phyloP scores from a whole-genome alignment of 1,284 basidiomycete species.

The Meira miltonrushii region DNA sequence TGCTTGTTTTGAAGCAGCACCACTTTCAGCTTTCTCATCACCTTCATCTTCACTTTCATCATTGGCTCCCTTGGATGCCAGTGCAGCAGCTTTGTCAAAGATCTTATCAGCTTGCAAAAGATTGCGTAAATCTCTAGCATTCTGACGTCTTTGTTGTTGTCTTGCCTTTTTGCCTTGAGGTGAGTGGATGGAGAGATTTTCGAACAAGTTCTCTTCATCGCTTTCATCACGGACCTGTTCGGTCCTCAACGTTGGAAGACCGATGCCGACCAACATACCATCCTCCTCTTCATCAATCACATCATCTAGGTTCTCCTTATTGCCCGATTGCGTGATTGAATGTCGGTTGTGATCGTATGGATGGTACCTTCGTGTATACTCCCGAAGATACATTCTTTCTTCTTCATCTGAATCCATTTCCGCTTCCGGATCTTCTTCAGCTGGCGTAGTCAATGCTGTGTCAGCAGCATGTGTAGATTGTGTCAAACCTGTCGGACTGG shows the following conservation, averaged over 20 bases:
- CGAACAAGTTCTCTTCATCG: neutral
- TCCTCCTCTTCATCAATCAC: no score
- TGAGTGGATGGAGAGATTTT: neutral
- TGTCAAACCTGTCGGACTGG: no score
- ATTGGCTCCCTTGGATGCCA: neutral
- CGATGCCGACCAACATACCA: no score
- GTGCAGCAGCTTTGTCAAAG: neutral
- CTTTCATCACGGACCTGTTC: neutral
- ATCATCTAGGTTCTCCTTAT: no score
- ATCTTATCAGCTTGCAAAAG: neutral
- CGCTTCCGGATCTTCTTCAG: no score
- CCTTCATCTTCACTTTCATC: neutral
- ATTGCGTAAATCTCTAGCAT: neutral
- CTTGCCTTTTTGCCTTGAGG: conserved; percentile 6
- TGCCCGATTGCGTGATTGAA: no score
- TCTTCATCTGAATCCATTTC: neutral
- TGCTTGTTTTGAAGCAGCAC: neutral
- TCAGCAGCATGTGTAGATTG: neutral
- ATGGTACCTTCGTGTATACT: no score
- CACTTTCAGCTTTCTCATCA: neutral
- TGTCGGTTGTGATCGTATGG: no score
- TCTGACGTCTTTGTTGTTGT: neutral
- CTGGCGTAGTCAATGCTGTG: neutral
- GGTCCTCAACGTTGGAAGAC: no score
- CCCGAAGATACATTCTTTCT: neutral